These are phyloP conservation scores for Mycosphaerella sp. DNA, from an alignment of 2,329 filamentous ascomycete species.

Conservation along the genomic window DNA sequence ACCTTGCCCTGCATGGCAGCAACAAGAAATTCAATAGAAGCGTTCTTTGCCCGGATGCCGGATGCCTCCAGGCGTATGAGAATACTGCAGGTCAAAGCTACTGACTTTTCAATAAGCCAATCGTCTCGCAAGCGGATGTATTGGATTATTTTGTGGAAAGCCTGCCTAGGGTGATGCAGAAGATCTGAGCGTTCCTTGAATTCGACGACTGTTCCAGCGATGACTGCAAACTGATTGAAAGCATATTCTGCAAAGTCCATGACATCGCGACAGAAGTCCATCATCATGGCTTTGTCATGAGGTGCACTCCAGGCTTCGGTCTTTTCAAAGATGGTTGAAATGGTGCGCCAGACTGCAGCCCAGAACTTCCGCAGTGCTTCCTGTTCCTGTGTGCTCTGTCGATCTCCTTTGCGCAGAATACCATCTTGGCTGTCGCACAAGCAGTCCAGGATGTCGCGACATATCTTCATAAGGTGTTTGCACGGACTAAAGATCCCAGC, in stretches of 20 bases:
- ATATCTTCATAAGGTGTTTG: conserved; percentile 54
- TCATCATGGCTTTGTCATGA: conserved; percentile 71
- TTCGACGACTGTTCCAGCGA: conserved; percentile 60
- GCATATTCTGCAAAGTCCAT: conserved; percentile 89
- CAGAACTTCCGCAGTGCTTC: conserved; percentile 70
- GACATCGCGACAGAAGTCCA: conserved; percentile 86
- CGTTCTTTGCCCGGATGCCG: conserved; percentile 59
- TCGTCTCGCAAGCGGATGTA: conserved; percentile 87
- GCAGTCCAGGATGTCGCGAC: conserved; percentile 56
- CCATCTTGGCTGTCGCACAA: conserved; percentile 59
- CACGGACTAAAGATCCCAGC: conserved; percentile 55
- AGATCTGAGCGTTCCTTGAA: conserved; percentile 37
- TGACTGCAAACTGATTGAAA: conserved; percentile 76
- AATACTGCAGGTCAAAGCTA: conserved; percentile 77
- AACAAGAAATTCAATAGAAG: conserved; percentile 55
- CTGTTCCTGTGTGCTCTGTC: conserved; percentile 51
- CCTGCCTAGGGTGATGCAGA: conserved; percentile 56
- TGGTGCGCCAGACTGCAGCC: conserved; percentile 73
- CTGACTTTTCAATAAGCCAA: conserved; percentile 75
- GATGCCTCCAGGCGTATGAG: conserved; percentile 73
- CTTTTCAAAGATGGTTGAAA: conserved; percentile 72
- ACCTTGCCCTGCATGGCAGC: conserved; percentile 57
- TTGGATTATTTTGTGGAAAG: conserved; percentile 61
- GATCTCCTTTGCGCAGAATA: conserved; percentile 53
- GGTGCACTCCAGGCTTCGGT: conserved; percentile 71